Percentiles rank a stretch among this genome's conserved stretches.
These are phyloP conservation scores for Gonium pectorale DNA, from an alignment of 139 green algal genomes.

Conservation along the genomic window DNA sequence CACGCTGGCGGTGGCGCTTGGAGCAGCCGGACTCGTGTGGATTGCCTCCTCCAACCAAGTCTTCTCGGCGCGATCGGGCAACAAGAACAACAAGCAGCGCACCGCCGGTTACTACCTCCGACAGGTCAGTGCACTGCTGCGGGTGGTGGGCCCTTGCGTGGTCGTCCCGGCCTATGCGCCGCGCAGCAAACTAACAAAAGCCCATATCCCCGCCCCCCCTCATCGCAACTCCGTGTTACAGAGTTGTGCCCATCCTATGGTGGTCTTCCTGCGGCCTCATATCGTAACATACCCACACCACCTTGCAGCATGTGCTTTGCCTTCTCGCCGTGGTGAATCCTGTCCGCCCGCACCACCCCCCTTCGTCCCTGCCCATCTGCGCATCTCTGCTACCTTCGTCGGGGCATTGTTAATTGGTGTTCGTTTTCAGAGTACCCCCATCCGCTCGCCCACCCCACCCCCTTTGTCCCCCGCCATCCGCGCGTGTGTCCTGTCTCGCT, in stretches of 20 bases:
- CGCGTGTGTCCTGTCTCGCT: background rate
- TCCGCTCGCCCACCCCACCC: background rate
- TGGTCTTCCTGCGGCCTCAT: no score
- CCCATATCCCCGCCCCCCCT: no score
- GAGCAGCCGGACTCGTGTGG: constrained; percentile 2
- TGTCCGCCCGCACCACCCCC: no score
- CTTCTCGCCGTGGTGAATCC: no score
- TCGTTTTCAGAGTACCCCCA: background rate
- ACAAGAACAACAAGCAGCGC: background rate
- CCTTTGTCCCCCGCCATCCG: background rate
- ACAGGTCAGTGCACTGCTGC: background rate
- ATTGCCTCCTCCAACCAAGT: background rate
- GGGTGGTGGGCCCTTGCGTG: no score
- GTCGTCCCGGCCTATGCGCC: no score
- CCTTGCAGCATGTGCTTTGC: background rate
- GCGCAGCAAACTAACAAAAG: no score
- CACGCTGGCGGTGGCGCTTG: constrained; percentile 16
- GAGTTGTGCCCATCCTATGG: no score
- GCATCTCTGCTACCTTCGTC: no score
- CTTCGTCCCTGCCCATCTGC: no score
- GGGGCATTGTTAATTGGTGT: background rate
- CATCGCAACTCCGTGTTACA: no score
- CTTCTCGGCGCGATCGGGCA: background rate
- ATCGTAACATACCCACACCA: no score
- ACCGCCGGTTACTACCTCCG: background rate